Conservation (phyloP, 352 stramenopile species). For the Pythium graminicola region DNA sequence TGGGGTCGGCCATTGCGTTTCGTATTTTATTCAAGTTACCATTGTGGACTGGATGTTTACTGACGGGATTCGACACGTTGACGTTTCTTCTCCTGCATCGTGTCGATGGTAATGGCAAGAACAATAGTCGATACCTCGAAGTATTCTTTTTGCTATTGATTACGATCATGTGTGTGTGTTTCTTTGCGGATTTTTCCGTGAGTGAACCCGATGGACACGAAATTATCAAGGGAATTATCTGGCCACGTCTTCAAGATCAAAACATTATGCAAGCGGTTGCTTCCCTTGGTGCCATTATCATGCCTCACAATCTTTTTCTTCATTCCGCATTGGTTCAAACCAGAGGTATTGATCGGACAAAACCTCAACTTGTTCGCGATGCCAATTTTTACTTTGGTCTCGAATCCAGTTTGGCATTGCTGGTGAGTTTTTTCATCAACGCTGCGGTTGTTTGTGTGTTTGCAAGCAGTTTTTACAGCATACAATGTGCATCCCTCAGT, state of each 20-base stretch:
- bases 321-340: slow-evolving; percentile 89
- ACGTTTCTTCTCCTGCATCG: slow-evolving; percentile 91
- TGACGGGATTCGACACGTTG: slow-evolving; percentile 88
- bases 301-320: slow-evolving; percentile 96
- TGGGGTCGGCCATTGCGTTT: slow-evolving; percentile 90
- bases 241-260: slow-evolving; percentile 60
- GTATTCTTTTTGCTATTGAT: slow-evolving; percentile 91
- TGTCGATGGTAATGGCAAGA: slow-evolving; percentile 60
- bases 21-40: slow-evolving; percentile 87
- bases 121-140: slow-evolving; percentile 49
- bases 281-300: slow-evolving; percentile 94
- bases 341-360: slow-evolving; percentile 44
- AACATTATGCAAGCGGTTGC: slow-evolving; percentile 83
- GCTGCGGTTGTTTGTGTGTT: slow-evolving; percentile 90
- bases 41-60: slow-evolving; percentile 86
- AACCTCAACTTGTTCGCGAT: slow-evolving; percentile 62
- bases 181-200: slow-evolving; percentile 87
- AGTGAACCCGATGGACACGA: slow-evolving; percentile 65
- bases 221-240: slow-evolving; percentile 75
- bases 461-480: slow-evolving; percentile 89
- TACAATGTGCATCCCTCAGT: slow-evolving; percentile 39
- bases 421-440: slow-evolving; percentile 95
- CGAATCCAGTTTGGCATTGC: slow-evolving; percentile 85
- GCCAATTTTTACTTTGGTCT: slow-evolving; percentile 94
- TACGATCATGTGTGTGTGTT: slow-evolving; percentile 90